A percentile compares a stretch with the other conserved stretches of the same genome.
phyloP scores from a whole-genome alignment of 768 basidiomycete genomes.

The Xerocomellus amylosporus region DNA sequence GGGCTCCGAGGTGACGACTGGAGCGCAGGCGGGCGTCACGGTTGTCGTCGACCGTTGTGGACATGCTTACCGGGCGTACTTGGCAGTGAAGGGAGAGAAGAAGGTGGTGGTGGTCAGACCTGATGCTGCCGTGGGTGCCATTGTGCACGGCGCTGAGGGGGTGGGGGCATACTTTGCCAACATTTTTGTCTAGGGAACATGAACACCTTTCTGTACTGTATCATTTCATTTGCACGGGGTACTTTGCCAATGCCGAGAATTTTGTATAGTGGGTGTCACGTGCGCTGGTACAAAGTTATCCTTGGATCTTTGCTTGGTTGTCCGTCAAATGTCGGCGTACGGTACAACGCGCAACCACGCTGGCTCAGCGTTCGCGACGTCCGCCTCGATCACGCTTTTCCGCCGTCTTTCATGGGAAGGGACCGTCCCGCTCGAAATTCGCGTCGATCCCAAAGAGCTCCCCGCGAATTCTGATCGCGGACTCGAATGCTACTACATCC shows the following conservation, averaged over 20 bases:
- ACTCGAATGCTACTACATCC: slow-evolving; percentile 85
- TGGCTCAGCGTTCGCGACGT: slow-evolving; percentile 46
- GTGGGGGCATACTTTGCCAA: slow-evolving; percentile 32
- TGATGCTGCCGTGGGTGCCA: no score
- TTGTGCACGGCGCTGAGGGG: no score
- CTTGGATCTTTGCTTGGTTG: neutral
- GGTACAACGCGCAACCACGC: slow-evolving; percentile 49
- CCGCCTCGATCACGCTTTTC: slow-evolving; percentile 77
- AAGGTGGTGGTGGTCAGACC: no score
- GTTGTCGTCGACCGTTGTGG: slow-evolving; percentile 37
- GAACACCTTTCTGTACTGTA: no score
- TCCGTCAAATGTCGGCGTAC: slow-evolving; percentile 46
- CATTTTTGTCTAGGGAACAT: no score
- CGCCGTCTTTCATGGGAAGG: slow-evolving; percentile 90
- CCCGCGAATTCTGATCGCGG: slow-evolving; percentile 88
- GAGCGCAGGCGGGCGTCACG: slow-evolving; percentile 21
- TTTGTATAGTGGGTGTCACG: slow-evolving; percentile 7
- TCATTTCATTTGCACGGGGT: no score
- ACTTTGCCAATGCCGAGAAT: no score
- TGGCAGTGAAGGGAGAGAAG: no score
- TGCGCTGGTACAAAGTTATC: neutral
- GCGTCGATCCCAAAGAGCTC: slow-evolving; percentile 84
- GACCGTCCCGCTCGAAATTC: slow-evolving; percentile 84
- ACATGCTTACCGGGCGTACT: slow-evolving; percentile 35
- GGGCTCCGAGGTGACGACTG: neutral